Conservation (phyloP, 1,139 yeast species). For the Scheffersomyces insectosa region DNA sequence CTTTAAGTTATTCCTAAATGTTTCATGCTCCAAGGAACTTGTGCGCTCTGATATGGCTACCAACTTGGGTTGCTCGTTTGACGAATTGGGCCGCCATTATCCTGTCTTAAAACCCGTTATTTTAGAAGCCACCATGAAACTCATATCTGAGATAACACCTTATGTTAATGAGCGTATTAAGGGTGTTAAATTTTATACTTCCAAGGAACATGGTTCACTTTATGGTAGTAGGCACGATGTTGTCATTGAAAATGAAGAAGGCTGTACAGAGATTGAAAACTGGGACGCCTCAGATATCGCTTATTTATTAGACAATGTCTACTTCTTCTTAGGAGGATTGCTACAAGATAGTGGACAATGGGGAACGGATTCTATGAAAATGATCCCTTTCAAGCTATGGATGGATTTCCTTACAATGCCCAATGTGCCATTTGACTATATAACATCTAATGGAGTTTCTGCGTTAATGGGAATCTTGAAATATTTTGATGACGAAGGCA, state of each 20-base stretch:
- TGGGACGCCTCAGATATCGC: conserved; percentile 56
- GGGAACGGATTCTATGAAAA: conserved; percentile 43
- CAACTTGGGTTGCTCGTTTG: conserved; percentile 68
- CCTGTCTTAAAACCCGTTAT: conserved; percentile 67
- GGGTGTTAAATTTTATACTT: conserved; percentile 44
- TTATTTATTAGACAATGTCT: conserved; percentile 47
- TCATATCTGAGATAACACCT: conserved; percentile 50
- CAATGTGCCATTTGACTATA: conserved; percentile 62
- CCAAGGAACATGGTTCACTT: conserved; percentile 39
- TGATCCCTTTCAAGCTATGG: conserved; percentile 46
- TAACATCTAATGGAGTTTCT: conserved; percentile 53
- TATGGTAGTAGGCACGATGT: conserved; percentile 41
- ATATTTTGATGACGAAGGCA: conserved; percentile 56
- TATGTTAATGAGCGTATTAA: conserved; percentile 34
- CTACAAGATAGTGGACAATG: conserved; percentile 52
- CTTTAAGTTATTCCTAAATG: conserved; percentile 52
- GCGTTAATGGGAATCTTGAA: conserved; percentile 55
- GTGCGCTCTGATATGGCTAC: conserved; percentile 47
- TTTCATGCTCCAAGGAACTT: conserved; percentile 49
- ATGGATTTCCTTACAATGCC: conserved; percentile 41
- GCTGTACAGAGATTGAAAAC: conserved; percentile 36
- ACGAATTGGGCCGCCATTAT: conserved; percentile 83
- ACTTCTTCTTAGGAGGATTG: conserved; percentile 47
- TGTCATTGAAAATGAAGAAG: conserved; percentile 39
- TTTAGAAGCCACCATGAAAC: conserved; percentile 45